These are phyloP conservation scores for Globisporangium heterothallicum DNA, from an alignment of 352 stramenopile genomes.

Conservation along the genomic window DNA sequence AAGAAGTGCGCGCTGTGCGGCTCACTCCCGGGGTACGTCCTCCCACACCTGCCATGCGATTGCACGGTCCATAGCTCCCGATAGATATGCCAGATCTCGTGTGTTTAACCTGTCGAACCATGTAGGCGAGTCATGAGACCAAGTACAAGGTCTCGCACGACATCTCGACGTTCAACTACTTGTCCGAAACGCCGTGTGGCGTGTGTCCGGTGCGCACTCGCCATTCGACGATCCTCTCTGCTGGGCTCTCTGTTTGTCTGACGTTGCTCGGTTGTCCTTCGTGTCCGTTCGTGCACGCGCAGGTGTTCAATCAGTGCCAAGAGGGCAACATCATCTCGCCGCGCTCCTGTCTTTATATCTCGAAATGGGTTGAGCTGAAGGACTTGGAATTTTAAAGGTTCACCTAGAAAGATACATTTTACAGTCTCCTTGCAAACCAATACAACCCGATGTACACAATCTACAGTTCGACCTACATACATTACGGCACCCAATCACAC, in stretches of 20 bases:
- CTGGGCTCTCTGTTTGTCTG: too few species aligned
- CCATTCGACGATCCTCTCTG: too few species aligned
- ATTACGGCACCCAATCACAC: not conserved
- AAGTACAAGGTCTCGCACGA: constrained; percentile 88
- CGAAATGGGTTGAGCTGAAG: constrained; percentile 88
- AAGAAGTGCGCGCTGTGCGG: constrained; percentile 83
- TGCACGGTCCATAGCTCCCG: too few species aligned
- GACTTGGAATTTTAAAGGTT: constrained; percentile 70
- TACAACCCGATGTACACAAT: not conserved
- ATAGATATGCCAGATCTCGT: too few species aligned
- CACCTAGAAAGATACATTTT: not conserved
- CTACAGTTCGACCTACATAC: not conserved
- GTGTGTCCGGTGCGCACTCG: constrained; percentile 84
- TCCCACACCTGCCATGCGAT: too few species aligned
- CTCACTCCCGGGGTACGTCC: constrained; percentile 66
- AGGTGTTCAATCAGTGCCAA: constrained; percentile 88
- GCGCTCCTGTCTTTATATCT: constrained; percentile 88
- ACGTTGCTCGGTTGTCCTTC: not conserved
- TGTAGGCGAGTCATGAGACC: constrained; percentile 62
- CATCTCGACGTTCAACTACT: constrained; percentile 83
- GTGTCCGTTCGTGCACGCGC: too few species aligned
- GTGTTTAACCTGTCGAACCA: not conserved
- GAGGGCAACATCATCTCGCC: constrained; percentile 90
- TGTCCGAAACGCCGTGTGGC: constrained; percentile 87
- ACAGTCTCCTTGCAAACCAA: not conserved